phyloP scores from a whole-genome alignment of 129 eudicot species.

The Tagetes erecta region DNA sequence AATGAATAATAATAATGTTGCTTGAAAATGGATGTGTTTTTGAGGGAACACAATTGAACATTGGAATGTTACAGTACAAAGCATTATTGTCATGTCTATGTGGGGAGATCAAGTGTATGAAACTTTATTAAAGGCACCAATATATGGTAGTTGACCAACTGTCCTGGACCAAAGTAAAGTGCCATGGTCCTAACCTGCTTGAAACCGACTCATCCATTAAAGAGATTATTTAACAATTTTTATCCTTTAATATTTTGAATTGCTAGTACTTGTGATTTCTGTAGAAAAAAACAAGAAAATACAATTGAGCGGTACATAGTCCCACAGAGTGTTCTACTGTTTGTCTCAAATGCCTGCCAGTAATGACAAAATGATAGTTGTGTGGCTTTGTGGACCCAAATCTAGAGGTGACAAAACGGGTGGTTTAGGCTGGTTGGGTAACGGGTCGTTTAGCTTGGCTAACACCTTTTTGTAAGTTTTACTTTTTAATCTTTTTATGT shows the following conservation, averaged over 20 bases:
- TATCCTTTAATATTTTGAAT: neutral
- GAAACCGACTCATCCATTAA: neutral
- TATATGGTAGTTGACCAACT: conserved; percentile 35
- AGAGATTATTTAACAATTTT: neutral
- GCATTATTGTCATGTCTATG: conserved; percentile 18
- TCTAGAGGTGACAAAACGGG: neutral
- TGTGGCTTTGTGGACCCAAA: conserved; percentile 28
- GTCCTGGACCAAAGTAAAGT: conserved; percentile 31
- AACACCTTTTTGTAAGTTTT: neutral
- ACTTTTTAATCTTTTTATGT: neutral
- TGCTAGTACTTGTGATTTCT: neutral
- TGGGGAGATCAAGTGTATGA: conserved; percentile 17
- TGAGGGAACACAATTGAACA: conserved; percentile 15
- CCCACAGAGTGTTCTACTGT: neutral
- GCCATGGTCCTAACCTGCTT: conserved; percentile 32
- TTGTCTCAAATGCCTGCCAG: conserved; percentile 5
- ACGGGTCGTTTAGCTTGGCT: neutral
- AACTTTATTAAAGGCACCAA: conserved; percentile 30
- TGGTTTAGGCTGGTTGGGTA: neutral
- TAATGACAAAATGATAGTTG: conserved; percentile 5
- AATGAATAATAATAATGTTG: neutral
- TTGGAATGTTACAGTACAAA: conserved; percentile 23
- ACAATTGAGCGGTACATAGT: neutral
- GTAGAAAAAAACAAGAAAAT: neutral
- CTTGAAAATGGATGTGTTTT: neutral